These are phyloP conservation scores for Pseudopyrenochaeta lycopersici DNA, from an alignment of 2,329 filamentous ascomycete genomes.

Conservation along the genomic window DNA sequence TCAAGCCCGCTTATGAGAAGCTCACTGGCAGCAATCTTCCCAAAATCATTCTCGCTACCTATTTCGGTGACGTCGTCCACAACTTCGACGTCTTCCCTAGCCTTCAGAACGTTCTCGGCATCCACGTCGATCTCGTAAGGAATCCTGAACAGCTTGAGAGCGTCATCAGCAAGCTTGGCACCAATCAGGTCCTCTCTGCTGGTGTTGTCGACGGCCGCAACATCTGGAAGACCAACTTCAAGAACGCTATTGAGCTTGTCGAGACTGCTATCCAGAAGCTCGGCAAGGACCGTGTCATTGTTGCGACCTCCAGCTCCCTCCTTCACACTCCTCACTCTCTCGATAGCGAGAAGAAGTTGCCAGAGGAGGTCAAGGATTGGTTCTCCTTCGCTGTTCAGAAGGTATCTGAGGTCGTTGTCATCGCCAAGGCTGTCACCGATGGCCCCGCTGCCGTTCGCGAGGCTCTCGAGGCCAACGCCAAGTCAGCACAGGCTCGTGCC, in stretches of 20 bases:
- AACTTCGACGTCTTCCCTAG: constrained; percentile 91
- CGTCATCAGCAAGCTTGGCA: constrained; percentile 81
- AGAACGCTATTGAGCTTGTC: constrained; percentile 88
- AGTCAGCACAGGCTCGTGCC: constrained; percentile 89
- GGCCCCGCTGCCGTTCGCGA: constrained; percentile 86
- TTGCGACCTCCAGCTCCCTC: constrained; percentile 95
- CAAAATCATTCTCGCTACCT: constrained; percentile 90
- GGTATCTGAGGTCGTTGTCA: constrained; percentile 85
- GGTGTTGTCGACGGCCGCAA: constrained; percentile 99
- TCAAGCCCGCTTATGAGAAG: constrained; percentile 97
- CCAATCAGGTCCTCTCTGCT: constrained; percentile 89
- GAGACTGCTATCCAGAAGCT: constrained; percentile 94
- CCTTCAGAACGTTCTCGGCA: constrained; percentile 75
- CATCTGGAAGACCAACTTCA: constrained; percentile 99
- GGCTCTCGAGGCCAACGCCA: constrained; percentile 95
- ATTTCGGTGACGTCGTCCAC: constrained; percentile 99
- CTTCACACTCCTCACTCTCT: constrained; percentile 99
- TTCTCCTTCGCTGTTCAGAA: constrained; percentile 99
- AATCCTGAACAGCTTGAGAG: constrained; percentile 96
- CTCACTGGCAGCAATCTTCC: constrained; percentile 83
- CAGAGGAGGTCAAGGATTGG: constrained; percentile 93
- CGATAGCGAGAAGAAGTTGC: constrained; percentile 97
- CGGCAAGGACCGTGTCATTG: constrained; percentile 96
- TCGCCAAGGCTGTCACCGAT: constrained; percentile 96
- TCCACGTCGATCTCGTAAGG: constrained; percentile 96